Evolutionary conservation across 1,284 basidiomycete species (phyloP).

Genomic region (Rhodotorula sp.): DNA sequence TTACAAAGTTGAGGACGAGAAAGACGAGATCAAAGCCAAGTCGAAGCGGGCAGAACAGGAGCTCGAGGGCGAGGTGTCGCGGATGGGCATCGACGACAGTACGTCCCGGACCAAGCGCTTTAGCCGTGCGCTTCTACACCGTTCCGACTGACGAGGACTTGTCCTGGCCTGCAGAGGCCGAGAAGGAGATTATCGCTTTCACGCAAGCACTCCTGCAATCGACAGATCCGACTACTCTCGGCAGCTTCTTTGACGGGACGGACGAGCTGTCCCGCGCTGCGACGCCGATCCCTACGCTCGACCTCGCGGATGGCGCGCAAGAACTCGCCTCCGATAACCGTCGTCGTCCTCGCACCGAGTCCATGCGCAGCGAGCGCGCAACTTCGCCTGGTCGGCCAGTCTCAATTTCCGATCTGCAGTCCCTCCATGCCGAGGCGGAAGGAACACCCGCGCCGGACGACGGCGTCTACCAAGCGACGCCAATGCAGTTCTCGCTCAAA

Average conservation of each 20-base stretch:
- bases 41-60: constrained; percentile 20
- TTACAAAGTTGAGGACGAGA: constrained; percentile 48
- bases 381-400: constrained; percentile 20
- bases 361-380: constrained; percentile 12
- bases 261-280: constrained; percentile 9
- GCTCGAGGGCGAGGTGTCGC: constrained; percentile 1
- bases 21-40: constrained; percentile 25
- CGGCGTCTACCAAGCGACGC: constrained; percentile 31
- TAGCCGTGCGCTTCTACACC: too few species aligned
- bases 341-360: not conserved
- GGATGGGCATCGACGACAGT: constrained; percentile 32
- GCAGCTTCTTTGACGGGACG: constrained; percentile 33
- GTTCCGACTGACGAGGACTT: not conserved
- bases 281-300: constrained; percentile 17
- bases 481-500: constrained; percentile 52
- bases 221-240: constrained; percentile 46
- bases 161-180: constrained; percentile 12
- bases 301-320: constrained; percentile 13
- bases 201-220: constrained; percentile 43
- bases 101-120: not conserved
- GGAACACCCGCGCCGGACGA: constrained; percentile 12
- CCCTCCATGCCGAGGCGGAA: constrained; percentile 27
- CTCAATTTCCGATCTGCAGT: constrained; percentile 29
- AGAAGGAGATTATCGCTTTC: constrained; percentile 42
- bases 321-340: not conserved